phyloP scores from a whole-genome alignment of 75 land plant genomes.

The Adiantum capillusveneris region DNA sequence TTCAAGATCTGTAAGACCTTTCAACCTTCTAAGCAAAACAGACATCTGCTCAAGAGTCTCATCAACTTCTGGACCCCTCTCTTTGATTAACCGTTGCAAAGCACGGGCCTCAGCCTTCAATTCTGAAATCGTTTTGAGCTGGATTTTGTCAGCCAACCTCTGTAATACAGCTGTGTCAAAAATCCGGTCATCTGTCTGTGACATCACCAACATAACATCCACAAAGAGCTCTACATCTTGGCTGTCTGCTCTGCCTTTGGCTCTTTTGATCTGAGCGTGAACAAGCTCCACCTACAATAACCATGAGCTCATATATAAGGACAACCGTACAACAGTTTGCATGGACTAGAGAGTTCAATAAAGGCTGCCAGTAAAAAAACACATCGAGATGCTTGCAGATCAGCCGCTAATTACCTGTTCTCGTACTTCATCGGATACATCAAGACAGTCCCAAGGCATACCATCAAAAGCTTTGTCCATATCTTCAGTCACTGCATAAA shows the following conservation, averaged over 20 bases:
- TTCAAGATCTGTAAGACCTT: slow-evolving; percentile 11
- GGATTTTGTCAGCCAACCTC: slow-evolving; percentile 37
- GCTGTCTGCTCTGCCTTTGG: slow-evolving; percentile 48
- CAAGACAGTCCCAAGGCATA: slow-evolving; percentile 42
- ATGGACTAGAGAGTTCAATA: no score
- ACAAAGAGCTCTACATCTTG: slow-evolving; percentile 50
- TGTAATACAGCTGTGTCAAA: slow-evolving; percentile 45
- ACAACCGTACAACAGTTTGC: no score
- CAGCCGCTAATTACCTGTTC: slow-evolving; percentile 49
- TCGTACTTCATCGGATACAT: slow-evolving; percentile 48
- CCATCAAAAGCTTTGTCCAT: slow-evolving; percentile 43
- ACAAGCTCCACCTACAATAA: slow-evolving; percentile 48
- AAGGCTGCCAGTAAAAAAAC: no score
- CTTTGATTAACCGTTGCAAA: slow-evolving; percentile 36
- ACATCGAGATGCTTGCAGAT: no score
- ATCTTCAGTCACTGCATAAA: slow-evolving; percentile 46
- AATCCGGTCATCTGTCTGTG: slow-evolving; percentile 36
- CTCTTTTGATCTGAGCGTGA: slow-evolving; percentile 45
- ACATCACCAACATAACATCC: slow-evolving; percentile 48
- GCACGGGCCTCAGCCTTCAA: slow-evolving; percentile 45
- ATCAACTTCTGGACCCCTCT: slow-evolving; percentile 30
- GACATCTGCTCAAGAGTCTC: slow-evolving; percentile 41
- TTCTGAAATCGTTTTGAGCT: slow-evolving; percentile 35
- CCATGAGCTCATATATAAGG: no score
- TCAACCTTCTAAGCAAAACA: slow-evolving; percentile 40